phyloP scores from a whole-genome alignment of 2,329 filamentous ascomycete species.

The Cryphonectria carpinicola region DNA sequence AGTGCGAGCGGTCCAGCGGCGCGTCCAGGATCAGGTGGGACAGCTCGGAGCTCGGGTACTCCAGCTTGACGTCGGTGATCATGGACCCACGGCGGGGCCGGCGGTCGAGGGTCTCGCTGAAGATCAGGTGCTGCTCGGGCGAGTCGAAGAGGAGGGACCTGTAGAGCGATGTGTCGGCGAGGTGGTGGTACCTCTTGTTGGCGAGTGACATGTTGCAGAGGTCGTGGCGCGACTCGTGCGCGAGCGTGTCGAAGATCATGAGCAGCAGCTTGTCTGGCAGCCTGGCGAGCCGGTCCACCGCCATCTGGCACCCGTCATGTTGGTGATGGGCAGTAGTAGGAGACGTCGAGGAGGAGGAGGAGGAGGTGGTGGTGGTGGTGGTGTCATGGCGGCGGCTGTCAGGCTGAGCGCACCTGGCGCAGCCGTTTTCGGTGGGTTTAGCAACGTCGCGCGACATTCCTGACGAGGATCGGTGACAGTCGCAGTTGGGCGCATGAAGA shows the following conservation, averaged over 20 bases:
- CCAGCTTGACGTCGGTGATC: constrained; percentile 50
- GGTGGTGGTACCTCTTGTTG: constrained; percentile 46
- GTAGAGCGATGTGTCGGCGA: constrained; percentile 53
- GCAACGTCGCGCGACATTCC: constrained; percentile 11
- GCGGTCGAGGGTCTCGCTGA: constrained; percentile 51
- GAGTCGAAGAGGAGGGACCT: constrained; percentile 50
- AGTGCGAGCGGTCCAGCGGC: constrained; percentile 40
- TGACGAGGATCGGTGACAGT: not conserved
- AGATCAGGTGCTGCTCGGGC: constrained; percentile 52
- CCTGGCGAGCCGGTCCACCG: constrained; percentile 31
- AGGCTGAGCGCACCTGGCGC: not conserved
- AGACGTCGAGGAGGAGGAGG: no score
- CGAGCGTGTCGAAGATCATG: constrained; percentile 44
- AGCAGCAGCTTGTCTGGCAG: constrained; percentile 47
- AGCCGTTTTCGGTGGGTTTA: not conserved
- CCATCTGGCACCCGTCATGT: not conserved
- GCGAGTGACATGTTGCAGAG: constrained; percentile 49
- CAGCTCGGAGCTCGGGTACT: constrained; percentile 49
- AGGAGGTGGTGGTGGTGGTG: not conserved
- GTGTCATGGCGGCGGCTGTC: constrained; percentile 9
- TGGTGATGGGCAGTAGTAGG: not conserved
- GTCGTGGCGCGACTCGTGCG: constrained; percentile 40
- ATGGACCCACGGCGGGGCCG: constrained; percentile 52
- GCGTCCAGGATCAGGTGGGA: constrained; percentile 46
- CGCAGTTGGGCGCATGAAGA: constrained; percentile 13